A percentile compares a stretch with the other conserved stretches of the same genome.
Evolutionary conservation across 257 asterid genomes (phyloP).

Genomic region (Verbena officinalis): DNA sequence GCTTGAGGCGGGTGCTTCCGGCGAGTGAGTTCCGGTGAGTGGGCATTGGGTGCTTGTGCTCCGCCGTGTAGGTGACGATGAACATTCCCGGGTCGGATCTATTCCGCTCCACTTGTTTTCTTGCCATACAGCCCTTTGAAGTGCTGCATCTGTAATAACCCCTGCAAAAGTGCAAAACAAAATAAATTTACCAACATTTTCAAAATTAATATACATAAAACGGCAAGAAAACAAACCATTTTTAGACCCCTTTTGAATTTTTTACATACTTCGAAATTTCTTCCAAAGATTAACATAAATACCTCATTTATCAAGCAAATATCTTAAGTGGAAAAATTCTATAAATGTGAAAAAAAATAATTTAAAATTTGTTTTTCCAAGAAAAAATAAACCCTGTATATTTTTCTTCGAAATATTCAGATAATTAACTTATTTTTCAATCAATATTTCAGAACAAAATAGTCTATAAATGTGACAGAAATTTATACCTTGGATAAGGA

Average conservation of each 20-base stretch:
- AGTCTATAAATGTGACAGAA: background rate
- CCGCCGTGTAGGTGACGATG: slow-evolving; percentile 63
- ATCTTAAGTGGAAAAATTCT: no score
- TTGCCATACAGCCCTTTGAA: slow-evolving; percentile 60
- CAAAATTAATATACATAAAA: background rate
- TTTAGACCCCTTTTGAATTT: background rate
- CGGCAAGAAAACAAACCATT: background rate
- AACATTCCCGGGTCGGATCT: slow-evolving; percentile 61
- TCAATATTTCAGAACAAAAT: background rate
- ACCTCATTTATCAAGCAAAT: no score
- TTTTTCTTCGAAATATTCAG: background rate
- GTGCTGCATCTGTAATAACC: slow-evolving; percentile 68
- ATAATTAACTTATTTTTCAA: background rate
- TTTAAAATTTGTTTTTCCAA: no score
- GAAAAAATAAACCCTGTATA: background rate
- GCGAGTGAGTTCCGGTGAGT: slow-evolving; percentile 65
- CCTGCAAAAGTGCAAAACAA: slow-evolving; percentile 31
- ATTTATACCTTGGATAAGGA: slow-evolving; percentile 45
- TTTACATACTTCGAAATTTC: no score
- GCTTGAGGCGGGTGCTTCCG: slow-evolving; percentile 47
- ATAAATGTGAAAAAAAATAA: background rate
- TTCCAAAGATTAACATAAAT: no score
- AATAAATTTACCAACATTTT: no score
- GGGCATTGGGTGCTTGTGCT: slow-evolving; percentile 61
- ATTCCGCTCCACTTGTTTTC: slow-evolving; percentile 71